Conservation (phyloP, 768 basidiomycete species). For the Hygrophorus russula region DNA sequence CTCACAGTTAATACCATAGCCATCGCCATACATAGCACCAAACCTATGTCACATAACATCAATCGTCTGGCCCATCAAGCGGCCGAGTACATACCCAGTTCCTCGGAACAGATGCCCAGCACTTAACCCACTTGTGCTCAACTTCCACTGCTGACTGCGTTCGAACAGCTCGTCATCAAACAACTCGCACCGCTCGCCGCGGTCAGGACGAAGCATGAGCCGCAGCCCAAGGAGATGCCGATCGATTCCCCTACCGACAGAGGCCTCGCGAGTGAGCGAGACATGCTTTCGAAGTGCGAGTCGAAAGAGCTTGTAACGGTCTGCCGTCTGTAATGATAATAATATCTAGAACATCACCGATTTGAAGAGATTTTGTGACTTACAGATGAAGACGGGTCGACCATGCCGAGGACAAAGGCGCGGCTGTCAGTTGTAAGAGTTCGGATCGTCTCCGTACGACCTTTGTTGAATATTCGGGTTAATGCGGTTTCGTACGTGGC, state of each 20-base stretch:
- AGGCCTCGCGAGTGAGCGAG: slow-evolving; percentile 62
- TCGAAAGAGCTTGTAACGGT: slow-evolving; percentile 39
- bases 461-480: slow-evolving; percentile 77
- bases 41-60: slow-evolving; percentile 37
- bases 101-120: slow-evolving; percentile 80
- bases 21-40: slow-evolving; percentile 71
- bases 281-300: slow-evolving; percentile 65
- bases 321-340: slow-evolving; percentile 18
- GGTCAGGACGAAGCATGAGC: slow-evolving; percentile 42
- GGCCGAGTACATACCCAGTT: slow-evolving; percentile 48
- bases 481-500: slow-evolving; percentile 92
- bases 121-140: slow-evolving; percentile 85
- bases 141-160: slow-evolving; percentile 71
- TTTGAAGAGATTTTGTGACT: slow-evolving; percentile 10
- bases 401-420: slow-evolving; percentile 69
- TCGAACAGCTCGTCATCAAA: slow-evolving; percentile 73
- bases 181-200: slow-evolving; percentile 46
- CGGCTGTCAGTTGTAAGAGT: slow-evolving; percentile 63
- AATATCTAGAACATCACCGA: background rate
- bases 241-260: slow-evolving; percentile 78
- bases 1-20: slow-evolving; percentile 92
- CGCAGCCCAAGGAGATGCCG: slow-evolving; percentile 83
- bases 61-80: slow-evolving; percentile 2
- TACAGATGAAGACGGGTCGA: slow-evolving; percentile 39
- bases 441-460: slow-evolving; percentile 85